Conservation (phyloP, 2,329 filamentous ascomycete genomes). For the Colletotrichum magnum region DNA sequence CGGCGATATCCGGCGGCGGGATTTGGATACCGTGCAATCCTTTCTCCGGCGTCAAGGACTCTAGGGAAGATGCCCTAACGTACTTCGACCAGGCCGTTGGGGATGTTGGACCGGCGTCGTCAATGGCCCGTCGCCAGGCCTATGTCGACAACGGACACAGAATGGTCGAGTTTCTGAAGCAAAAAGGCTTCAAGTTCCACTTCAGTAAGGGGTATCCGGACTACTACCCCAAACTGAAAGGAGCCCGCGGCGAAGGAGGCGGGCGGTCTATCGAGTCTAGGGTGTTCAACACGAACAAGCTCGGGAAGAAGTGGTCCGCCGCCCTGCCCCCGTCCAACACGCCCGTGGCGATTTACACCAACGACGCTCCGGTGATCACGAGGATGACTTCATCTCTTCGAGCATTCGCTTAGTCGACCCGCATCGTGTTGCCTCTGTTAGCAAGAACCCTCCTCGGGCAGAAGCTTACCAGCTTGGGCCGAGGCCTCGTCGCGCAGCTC, state of each 20-base stretch:
- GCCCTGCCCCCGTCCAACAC: slow-evolving; percentile 38
- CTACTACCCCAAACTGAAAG: slow-evolving; percentile 48
- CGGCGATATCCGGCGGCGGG: slow-evolving; percentile 52
- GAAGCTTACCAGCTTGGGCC: slow-evolving; percentile 44
- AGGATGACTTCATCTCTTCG: not conserved
- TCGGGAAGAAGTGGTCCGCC: slow-evolving; percentile 45
- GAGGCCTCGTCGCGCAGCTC: slow-evolving; percentile 44
- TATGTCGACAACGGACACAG: slow-evolving; percentile 49
- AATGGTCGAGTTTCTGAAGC: slow-evolving; percentile 50
- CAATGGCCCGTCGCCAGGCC: slow-evolving; percentile 44
- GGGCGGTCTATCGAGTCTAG: slow-evolving; percentile 47
- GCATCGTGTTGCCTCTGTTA: slow-evolving; percentile 17
- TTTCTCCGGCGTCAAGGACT: slow-evolving; percentile 45
- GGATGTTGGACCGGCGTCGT: slow-evolving; percentile 49
- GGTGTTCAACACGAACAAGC: slow-evolving; percentile 46
- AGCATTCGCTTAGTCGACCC: slow-evolving; percentile 10
- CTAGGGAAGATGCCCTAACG: slow-evolving; percentile 43
- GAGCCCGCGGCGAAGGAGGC: slow-evolving; percentile 37
- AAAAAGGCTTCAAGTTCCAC: slow-evolving; percentile 47
- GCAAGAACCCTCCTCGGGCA: slow-evolving; percentile 37
- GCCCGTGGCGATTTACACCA: slow-evolving; percentile 38
- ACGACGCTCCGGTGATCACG: slow-evolving; percentile 22
- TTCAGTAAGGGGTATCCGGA: slow-evolving; percentile 47
- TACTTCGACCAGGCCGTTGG: slow-evolving; percentile 49
- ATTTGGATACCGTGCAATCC: slow-evolving; percentile 53